These are phyloP conservation scores for Gastrodia elata DNA, from an alignment of 106 monocot genomes.

Conservation along the genomic window DNA sequence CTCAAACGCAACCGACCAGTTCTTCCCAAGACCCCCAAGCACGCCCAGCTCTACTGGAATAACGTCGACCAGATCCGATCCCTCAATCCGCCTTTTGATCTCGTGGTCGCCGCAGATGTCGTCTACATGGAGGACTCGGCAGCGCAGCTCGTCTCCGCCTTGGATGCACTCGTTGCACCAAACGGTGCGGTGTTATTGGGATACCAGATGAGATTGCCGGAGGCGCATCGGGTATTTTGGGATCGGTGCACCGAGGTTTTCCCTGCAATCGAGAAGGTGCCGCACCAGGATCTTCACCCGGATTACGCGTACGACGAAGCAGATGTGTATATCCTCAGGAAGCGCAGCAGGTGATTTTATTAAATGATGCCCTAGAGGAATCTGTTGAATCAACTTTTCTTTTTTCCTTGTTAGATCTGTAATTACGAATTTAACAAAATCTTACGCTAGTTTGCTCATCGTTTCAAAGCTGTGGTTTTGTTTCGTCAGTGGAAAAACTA, in stretches of 20 bases:
- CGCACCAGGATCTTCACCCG: constrained; percentile 67
- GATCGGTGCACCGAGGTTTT: constrained; percentile 38
- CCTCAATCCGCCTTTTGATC: constrained; percentile 52
- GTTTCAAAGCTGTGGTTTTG: too few relatives aligned
- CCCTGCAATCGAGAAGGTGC: constrained; percentile 58
- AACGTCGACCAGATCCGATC: constrained; percentile 42
- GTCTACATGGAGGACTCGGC: constrained; percentile 93
- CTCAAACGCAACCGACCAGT: constrained; percentile 66
- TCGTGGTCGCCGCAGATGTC: constrained; percentile 90
- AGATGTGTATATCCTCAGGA: constrained; percentile 71
- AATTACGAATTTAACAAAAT: not conserved
- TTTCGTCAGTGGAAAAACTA: too few relatives aligned
- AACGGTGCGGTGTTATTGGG: constrained; percentile 74
- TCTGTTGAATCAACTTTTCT: not conserved
- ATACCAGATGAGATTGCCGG: constrained; percentile 80
- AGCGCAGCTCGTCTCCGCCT: constrained; percentile 50
- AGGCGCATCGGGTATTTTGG: constrained; percentile 81
- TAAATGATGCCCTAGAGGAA: not conserved
- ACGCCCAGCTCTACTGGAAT: constrained; percentile 80
- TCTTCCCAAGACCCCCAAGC: constrained; percentile 38
- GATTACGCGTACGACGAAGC: constrained; percentile 88
- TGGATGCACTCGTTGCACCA: constrained; percentile 52
- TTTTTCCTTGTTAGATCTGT: not conserved
- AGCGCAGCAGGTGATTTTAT: constrained; percentile 18
- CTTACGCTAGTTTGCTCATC: too few relatives aligned